Conservation (phyloP, 1,284 basidiomycete species). For the Leucoagaricus sp. region DNA sequence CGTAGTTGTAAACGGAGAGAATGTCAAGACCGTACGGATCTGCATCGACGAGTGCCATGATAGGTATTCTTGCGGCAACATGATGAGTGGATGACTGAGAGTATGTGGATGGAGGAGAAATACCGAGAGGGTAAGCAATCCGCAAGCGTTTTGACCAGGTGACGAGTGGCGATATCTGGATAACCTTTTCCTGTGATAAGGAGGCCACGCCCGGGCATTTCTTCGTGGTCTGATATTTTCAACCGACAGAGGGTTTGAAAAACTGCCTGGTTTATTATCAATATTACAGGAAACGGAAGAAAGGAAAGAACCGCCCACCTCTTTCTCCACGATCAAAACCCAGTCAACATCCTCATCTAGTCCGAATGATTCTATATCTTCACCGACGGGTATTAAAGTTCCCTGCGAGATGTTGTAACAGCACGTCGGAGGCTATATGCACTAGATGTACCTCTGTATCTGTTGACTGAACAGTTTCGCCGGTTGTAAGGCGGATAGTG, state of each 20-base stretch:
- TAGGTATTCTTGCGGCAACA: constrained; percentile 53
- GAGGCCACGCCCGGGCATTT: constrained; percentile 60
- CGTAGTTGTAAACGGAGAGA: constrained; percentile 80
- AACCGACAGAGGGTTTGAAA: constrained; percentile 79
- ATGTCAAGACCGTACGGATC: constrained; percentile 93
- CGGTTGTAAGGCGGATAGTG: constrained; percentile 55
- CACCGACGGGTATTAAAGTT: constrained; percentile 72
- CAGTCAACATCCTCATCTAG: constrained; percentile 59
- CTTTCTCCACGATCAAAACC: constrained; percentile 91
- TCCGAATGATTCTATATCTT: constrained; percentile 65
- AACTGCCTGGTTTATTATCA: constrained; percentile 62
- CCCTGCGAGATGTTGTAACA: constrained; percentile 46
- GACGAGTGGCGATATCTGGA: constrained; percentile 86
- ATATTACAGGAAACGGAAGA: background rate
- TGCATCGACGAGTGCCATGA: constrained; percentile 83
- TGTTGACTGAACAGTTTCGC: constrained; percentile 49
- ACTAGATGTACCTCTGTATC: constrained; percentile 54
- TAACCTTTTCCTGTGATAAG: constrained; percentile 92
- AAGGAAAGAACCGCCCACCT: constrained; percentile 49
- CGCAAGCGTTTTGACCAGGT: constrained; percentile 73
- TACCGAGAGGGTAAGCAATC: constrained; percentile 55
- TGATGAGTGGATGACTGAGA: background rate
- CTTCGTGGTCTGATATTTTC: constrained; percentile 47
- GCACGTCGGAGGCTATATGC: background rate
- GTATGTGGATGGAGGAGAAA: constrained; percentile 3